Conservation (phyloP, 768 basidiomycete species). For the Steccherinum ochraceum region DNA sequence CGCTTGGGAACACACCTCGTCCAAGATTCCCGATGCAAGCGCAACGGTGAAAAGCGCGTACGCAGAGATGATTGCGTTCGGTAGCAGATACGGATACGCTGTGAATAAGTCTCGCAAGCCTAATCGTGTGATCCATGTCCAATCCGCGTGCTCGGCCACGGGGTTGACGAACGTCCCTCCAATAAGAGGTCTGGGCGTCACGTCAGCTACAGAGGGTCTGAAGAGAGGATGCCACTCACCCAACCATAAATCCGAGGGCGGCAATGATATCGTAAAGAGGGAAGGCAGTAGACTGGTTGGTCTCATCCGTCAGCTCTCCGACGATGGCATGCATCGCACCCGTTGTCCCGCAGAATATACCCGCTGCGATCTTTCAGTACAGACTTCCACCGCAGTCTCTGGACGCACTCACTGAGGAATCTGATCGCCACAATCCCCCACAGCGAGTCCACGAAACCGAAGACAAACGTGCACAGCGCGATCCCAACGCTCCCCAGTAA, state of each 20-base stretch:
- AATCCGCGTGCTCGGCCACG: slow-evolving; percentile 34
- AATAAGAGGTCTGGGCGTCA: slow-evolving; percentile 42
- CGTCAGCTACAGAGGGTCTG: not conserved
- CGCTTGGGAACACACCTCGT: slow-evolving; percentile 38
- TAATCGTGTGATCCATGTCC: slow-evolving; percentile 29
- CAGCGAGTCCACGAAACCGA: slow-evolving; percentile 55
- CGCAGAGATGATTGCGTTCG: slow-evolving; percentile 41
- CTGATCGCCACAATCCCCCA: slow-evolving; percentile 39
- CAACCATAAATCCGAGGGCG: slow-evolving; percentile 52
- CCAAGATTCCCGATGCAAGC: slow-evolving; percentile 40
- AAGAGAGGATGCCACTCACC: slow-evolving; percentile 29
- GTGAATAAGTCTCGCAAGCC: slow-evolving; percentile 29
- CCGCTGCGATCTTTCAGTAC: slow-evolving; percentile 9
- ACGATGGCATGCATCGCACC: slow-evolving; percentile 36
- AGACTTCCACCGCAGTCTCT: not conserved
- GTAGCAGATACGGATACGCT: slow-evolving; percentile 54
- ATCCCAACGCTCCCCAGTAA: slow-evolving; percentile 43
- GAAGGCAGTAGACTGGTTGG: slow-evolving; percentile 53
- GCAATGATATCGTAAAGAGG: slow-evolving; percentile 54
- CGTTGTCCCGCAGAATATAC: slow-evolving; percentile 20
- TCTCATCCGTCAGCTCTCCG: slow-evolving; percentile 47
- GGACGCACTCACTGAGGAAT: slow-evolving; percentile 26
- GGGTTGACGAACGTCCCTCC: slow-evolving; percentile 58
- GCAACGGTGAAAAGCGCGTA: slow-evolving; percentile 34
- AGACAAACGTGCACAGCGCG: slow-evolving; percentile 41